Conservation (phyloP, 805 yeast genomes). For the Saturnispora quitensis region DNA sequence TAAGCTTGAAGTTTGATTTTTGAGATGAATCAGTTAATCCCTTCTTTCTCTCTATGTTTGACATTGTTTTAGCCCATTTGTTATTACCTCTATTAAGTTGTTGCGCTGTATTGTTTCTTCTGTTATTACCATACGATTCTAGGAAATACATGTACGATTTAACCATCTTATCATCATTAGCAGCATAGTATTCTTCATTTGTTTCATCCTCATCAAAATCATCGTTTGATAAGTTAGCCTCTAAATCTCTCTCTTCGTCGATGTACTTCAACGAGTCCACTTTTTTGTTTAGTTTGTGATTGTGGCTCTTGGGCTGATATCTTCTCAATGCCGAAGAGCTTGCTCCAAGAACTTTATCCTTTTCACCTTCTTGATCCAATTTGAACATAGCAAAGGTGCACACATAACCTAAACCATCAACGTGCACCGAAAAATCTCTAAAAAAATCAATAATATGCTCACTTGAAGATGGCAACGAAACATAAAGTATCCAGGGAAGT, state of each 20-base stretch:
- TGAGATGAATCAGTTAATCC: not conserved
- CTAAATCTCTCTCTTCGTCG: constrained; percentile 11
- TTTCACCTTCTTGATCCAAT: constrained; percentile 47
- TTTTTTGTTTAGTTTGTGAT: constrained; percentile 19
- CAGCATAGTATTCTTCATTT: constrained; percentile 33
- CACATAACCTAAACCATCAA: constrained; percentile 91
- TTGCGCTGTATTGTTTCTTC: not conserved
- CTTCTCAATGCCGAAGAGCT: not conserved
- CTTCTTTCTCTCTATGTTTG: not conserved
- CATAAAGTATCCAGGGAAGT: constrained; percentile 87
- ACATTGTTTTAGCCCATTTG: not conserved
- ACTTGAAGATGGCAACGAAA: constrained; percentile 62
- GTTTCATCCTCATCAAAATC: constrained; percentile 22
- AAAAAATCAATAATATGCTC: constrained; percentile 83
- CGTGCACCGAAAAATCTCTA: constrained; percentile 80
- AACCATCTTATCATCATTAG: constrained; percentile 81
- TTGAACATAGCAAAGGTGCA: constrained; percentile 92
- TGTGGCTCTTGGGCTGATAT: constrained; percentile 9
- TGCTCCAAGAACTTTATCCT: constrained; percentile 13
- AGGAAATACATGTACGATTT: constrained; percentile 81
- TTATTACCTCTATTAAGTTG: not conserved
- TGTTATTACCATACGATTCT: constrained; percentile 63
- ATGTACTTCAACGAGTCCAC: constrained; percentile 13
- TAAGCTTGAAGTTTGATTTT: not conserved
- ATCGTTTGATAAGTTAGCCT: not conserved